phyloP scores from a whole-genome alignment of 352 stramenopile species.

The Phytophthora parvispora region DNA sequence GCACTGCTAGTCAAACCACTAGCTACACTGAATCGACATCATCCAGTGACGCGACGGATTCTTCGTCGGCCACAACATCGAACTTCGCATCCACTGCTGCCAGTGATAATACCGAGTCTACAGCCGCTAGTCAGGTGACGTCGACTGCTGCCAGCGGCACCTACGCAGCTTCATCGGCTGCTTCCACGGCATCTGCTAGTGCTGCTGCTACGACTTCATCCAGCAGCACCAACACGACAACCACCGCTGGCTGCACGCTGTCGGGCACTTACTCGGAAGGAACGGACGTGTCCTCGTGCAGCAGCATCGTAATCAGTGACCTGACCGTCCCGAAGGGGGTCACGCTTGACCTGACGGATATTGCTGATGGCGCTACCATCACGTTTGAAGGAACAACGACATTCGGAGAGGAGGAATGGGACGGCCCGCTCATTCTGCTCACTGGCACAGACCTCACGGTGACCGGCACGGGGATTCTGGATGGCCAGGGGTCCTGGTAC shows the following conservation, averaged over 20 bases:
- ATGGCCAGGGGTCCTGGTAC: slow-evolving; percentile 26
- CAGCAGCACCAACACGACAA: slow-evolving; percentile 1
- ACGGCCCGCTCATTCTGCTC: neutral
- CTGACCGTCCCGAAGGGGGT: slow-evolving; percentile 32
- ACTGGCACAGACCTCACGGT: slow-evolving; percentile 15
- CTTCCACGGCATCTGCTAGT: neutral
- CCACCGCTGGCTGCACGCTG: slow-evolving; percentile 25
- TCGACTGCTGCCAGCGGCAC: slow-evolving; percentile 5
- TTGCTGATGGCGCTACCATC: slow-evolving; percentile 33
- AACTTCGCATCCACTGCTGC: neutral
- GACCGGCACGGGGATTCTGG: slow-evolving; percentile 17
- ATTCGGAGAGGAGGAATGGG: slow-evolving; percentile 30
- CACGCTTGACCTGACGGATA: slow-evolving; percentile 39
- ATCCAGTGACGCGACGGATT: slow-evolving; percentile 2
- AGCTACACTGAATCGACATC: neutral
- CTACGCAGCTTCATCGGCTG: slow-evolving; percentile 7
- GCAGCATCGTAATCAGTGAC: slow-evolving; percentile 30
- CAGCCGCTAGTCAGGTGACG: neutral
- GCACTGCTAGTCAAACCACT: slow-evolving; percentile 5
- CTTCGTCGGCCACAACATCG: neutral
- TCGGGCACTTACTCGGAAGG: slow-evolving; percentile 37
- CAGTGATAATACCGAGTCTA: slow-evolving; percentile 1
- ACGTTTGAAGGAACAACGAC: slow-evolving; percentile 45
- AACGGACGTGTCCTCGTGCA: slow-evolving; percentile 28
- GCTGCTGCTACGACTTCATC: slow-evolving; percentile 3